Base-by-base conservation (phyloP, 2,329 filamentous ascomycete genomes). In the Phyllosticta citriasiana region DNA sequence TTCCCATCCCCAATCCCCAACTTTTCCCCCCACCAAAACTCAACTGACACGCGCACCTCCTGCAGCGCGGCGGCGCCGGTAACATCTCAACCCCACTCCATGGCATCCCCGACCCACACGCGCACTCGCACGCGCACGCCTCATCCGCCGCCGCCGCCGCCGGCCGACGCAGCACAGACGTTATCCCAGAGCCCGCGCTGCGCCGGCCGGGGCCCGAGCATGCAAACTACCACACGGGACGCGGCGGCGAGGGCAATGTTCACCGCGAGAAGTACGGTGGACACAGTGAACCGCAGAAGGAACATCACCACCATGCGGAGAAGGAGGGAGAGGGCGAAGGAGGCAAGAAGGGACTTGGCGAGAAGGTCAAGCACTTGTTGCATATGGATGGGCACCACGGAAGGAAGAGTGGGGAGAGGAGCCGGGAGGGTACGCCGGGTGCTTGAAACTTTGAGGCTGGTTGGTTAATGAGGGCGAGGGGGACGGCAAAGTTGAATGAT, bases 241-340 rank as follows among this genome's bases (percentile, higher is more conserved):
- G 73, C 2, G 72, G 72, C 10, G 73, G 73, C 4, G 67, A 68
- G 58, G 73, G 73, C 4, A 74, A 74, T 63, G 66, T 73, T 40
- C 67, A 74, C 57, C 67, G 67, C 60, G 72, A 72, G 50, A 71
- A 71, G 63, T 73, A 68, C 62, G 71, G 70, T 16, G 71, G 71
- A 4, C 71, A 74, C 57, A 69, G 66, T 33, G 55, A 50, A 40
- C 57, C 63, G 47, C 63, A 63, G 57, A 62, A 68, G 27, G 60
- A 67, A 59, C 57, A 59, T 19, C 16, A 47, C 5, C 40, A 47
- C 16, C 40, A 47, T 4, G 35, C 7, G 8, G 61, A 53, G 40
- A 25, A 12, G 35, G 61, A 53, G 40, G 27, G 25, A 22, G 55
- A 52, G 26, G 53, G 50, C 1, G 56, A 19, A 6, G 25, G n/a